Base-by-base conservation (phyloP, 306 rosid species). In the Pyrus betulifolia region DNA sequence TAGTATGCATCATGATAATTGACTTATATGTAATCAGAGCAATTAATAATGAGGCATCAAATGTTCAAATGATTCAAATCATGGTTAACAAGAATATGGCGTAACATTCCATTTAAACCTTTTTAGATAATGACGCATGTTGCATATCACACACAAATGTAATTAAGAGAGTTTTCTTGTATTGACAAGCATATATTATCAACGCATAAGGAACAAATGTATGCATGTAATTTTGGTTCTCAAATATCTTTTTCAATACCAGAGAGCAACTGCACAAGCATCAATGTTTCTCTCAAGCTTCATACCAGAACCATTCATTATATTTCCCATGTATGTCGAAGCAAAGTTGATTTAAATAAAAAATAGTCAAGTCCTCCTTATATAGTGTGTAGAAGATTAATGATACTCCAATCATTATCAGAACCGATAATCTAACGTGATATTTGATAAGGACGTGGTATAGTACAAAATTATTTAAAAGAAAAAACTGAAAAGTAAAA, bases 1-100 rank as follows among this genome's bases (percentile, higher is more conserved):
- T 60, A 82, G 73, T 40, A 73, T 70, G 42, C 62, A 45, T 44
- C 64, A 74, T 44, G 64, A 45, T 69, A 27, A 11, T 49, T 38
- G 51, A 30, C 78, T 31, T 19, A 19, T 35, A 21, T 38, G 8
- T 28, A 33, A 13, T 23, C 51, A 23, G 21, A 74, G 25, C 67
- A 8, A 40, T 45, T 52, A 11, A 27, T 31, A 35, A 66, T 3
- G 25, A 67, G 60, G 19, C n/a, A 63, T 42, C 14, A 70, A 38
- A 40, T 8, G 30, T 38, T 67, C 63, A 52, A 54, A 72, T 22
- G n/a, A 78, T 70, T 31, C 54, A 9, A 70, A 71, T 60, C 27
- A 10, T 28, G 46, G 45, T 11, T 65, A 38, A 79, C 67, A 66
- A 55, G 42, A 69, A 44, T 14, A 14, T 72, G 44, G 55, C 18